Evolutionary conservation across 257 asterid genomes (phyloP).

Genomic region (Eustoma russellianum): DNA sequence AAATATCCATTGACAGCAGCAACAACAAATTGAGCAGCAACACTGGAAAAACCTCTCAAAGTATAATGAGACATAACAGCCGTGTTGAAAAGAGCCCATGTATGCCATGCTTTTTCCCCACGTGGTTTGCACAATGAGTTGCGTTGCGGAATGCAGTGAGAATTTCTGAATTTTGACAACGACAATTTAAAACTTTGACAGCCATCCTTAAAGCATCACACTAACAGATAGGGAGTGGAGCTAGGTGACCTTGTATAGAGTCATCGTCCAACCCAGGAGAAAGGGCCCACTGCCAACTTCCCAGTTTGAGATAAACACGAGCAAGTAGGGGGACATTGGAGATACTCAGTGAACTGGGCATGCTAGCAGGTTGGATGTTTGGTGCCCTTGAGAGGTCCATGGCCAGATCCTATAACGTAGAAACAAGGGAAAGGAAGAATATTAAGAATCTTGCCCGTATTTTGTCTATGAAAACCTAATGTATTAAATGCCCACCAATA

Average conservation of each 20-base stretch:
- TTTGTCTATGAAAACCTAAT: conserved; percentile 4
- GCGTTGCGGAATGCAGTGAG: conserved; percentile 79
- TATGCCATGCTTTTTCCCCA: conserved; percentile 99
- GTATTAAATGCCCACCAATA: conserved; percentile 51
- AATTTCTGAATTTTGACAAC: conserved; percentile 49
- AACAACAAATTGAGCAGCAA: conserved; percentile 80
- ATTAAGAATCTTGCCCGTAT: not conserved
- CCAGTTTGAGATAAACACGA: conserved; percentile 72
- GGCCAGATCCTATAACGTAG: conserved; percentile 65
- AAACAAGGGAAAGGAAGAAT: conserved; percentile 6
- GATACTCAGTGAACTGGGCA: conserved; percentile 46
- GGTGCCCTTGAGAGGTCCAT: conserved; percentile 69
- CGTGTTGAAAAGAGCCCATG: conserved; percentile 96
- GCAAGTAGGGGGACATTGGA: conserved; percentile 74
- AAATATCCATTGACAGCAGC: conserved; percentile 97
- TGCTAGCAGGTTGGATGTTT: conserved; percentile 49
- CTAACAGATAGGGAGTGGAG: conserved; percentile 1
- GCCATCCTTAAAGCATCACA: too few species aligned
- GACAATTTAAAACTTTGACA: not conserved
- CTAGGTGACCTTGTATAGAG: conserved; percentile 61
- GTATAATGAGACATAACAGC: conserved; percentile 98
- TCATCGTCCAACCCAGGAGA: conserved; percentile 88
- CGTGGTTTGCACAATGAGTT: conserved; percentile 70
- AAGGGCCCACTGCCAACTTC: conserved; percentile 96
- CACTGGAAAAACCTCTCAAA: conserved; percentile 52